Base-by-base conservation (phyloP, 345 rosid genomes). In the Lepidium didymum region DNA sequence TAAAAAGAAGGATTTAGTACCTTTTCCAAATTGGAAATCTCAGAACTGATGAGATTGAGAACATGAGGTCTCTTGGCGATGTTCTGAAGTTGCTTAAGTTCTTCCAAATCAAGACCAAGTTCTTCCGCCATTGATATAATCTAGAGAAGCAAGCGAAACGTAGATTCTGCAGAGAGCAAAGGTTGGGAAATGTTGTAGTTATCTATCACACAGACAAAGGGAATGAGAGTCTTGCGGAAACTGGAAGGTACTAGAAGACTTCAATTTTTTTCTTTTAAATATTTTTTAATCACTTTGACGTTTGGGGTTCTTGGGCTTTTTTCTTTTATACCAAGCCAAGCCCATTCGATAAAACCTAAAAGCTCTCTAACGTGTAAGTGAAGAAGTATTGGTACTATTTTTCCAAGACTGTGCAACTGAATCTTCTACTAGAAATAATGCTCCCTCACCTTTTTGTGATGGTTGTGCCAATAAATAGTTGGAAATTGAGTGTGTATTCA, bases 41-140 rank as follows among this genome's bases (percentile, higher is more conserved):
- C 88, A 25, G 95, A 77, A 42, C 79, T 56, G 62, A 94, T 79
- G 51, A 94, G 77, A 64, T 81, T 82, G 49, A 86, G 68, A 42
- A 86, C 79, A 4, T 87, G 84, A 54, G 92, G 96, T 46, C 97
- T 82, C 78, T 94, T 91, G 10, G 95, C 92, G 46, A 86, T 43
- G 80, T 69, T 83, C 56, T 84, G 90, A 12, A 94, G 81, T 12
- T 87, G 85, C 69, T 55, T 87, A 0, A 94, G 87, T 81, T 94
- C 99, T 42, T 77, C 86, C 81, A 94, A 77, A 76, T 91, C 99
- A 44, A 89, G 69, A 16, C 71, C 71, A 41, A 80, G 8, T 19
- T 86, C 87, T 27, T 85, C 95, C 21, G 92, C 96, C 97, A 90
- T 90, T 11, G 72, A 13, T 42, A 2, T 6, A 36, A 12, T 42